Conservation (phyloP, 2,329 filamentous ascomycete genomes). For the Grosmannia clavigera region DNA sequence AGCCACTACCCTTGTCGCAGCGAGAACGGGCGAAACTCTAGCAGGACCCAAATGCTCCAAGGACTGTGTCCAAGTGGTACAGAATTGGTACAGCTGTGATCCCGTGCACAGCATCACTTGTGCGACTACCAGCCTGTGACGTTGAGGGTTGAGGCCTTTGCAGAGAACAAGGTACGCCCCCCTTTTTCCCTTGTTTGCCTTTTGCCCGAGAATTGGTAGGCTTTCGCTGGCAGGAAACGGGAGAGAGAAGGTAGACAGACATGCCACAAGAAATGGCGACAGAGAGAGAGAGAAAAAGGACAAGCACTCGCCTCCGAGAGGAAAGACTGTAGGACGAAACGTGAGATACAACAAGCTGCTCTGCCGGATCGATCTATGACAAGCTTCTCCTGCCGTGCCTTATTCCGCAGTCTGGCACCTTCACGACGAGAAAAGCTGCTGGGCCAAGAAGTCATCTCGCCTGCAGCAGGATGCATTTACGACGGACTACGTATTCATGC, state of each 20-base stretch:
- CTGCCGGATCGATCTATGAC: slow-evolving; percentile 2
- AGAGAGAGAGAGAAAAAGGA: background rate
- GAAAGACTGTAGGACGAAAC: background rate
- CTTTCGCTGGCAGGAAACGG: no score
- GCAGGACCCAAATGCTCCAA: slow-evolving; percentile 1
- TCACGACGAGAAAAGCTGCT: background rate
- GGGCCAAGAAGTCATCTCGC: background rate
- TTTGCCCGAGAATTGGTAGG: background rate
- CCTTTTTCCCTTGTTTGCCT: background rate
- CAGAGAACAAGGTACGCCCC: background rate
- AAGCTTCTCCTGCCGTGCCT: background rate
- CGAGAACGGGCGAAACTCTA: background rate
- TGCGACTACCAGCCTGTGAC: background rate
- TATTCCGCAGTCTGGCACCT: background rate
- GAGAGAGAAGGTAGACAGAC: background rate
- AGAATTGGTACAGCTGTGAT: background rate
- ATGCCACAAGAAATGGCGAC: background rate
- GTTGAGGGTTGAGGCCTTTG: background rate
- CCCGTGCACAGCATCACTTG: background rate
- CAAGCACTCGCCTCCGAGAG: background rate
- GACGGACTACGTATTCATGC: no score
- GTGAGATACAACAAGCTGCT: background rate
- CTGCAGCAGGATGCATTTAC: no score
- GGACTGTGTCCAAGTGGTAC: background rate
- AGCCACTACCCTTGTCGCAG: background rate